Base-by-base conservation (phyloP, 768 basidiomycete genomes). In the Lactifluus subvellereus region DNA sequence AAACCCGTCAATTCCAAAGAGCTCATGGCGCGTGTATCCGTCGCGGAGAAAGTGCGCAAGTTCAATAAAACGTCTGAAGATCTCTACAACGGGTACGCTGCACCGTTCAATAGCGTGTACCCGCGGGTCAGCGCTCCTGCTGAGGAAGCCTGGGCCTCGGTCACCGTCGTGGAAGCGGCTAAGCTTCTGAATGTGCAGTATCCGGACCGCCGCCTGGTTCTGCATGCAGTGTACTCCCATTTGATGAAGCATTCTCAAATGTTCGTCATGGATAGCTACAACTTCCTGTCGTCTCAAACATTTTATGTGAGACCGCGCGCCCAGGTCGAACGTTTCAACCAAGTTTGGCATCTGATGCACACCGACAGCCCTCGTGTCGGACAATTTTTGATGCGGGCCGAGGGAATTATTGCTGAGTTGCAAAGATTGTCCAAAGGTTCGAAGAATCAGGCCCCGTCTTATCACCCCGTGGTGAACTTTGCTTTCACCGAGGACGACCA, bases 231-330 rank as follows among this genome's bases (percentile, higher is more conserved):
- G 0, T 90, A 94, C 73, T 83, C 82, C 62, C 80, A 81, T 66
- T 75, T 94, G 66, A 84, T 91, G 80, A 71, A 75, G 7, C 70
- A 79, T 20, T 69, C 82, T 2, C 50, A 76, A 9, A 74, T 81
- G 40, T 95, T 86, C 67, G 71, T 85, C 18, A 80, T 84, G 4
- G 73, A 80, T 22, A 69, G 74, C 11, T 67, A 73, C 49, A 68
- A 73, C 30, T 87, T 87, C 69, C 72, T 80, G 30, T 65, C 73
- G 22, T 73, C 74, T 4, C 83, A 84, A 61, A 73, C 66, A 1
- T 88, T 92, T 73, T 68, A 77, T 48, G 81, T 94, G 35, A 84
- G 91, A 2, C 88, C 91, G 0, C 71, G 73, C 52, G 72, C 76
- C 4, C 81, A 90, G 40, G 75, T 89, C 2, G 69, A 80, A 30